phyloP scores from a whole-genome alignment of 352 stramenopile species.

The Peronospora farinosa region DNA sequence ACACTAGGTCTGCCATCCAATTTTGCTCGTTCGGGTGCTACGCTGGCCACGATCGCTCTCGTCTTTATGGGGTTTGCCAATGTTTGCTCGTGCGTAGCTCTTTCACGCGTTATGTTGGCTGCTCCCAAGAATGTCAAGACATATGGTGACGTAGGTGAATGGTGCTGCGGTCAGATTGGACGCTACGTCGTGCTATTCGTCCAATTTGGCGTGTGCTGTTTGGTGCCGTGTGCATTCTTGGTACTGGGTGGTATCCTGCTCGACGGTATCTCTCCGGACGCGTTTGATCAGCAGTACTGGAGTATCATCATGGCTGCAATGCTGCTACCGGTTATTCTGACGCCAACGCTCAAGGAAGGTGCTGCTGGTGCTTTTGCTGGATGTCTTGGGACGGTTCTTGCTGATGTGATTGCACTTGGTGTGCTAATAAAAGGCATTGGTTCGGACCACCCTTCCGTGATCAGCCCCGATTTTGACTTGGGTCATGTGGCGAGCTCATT shows the following conservation, averaged over 20 bases:
- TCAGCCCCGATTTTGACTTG: conserved; percentile 40
- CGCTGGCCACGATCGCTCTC: conserved; percentile 40
- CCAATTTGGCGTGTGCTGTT: conserved; percentile 50
- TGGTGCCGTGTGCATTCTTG: conserved; percentile 51
- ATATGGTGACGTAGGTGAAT: conserved; percentile 58
- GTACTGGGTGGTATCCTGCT: conserved; percentile 57
- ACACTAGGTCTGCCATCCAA: conserved; percentile 58
- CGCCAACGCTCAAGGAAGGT: conserved; percentile 57
- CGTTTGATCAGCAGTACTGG: conserved; percentile 45
- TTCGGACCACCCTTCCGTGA: conserved; percentile 30
- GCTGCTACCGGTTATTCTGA: conserved; percentile 48
- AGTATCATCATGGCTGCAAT: conserved; percentile 54
- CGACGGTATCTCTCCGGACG: conserved; percentile 43
- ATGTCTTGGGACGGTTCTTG: conserved; percentile 47
- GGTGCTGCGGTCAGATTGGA: conserved; percentile 37
- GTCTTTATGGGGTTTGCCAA: conserved; percentile 61
- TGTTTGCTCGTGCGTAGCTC: conserved; percentile 47
- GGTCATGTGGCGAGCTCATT: conserved; percentile 47
- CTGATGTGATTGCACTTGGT: conserved; percentile 42
- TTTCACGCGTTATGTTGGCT: conserved; percentile 56
- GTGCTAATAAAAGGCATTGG: conserved; percentile 42
- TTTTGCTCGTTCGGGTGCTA: conserved; percentile 46
- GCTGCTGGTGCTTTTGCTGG: conserved; percentile 45
- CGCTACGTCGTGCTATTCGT: conserved; percentile 50
- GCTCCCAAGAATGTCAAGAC: conserved; percentile 54